Base-by-base conservation (phyloP, 1,284 basidiomycete genomes). In the Phellopilus nigrolimitatus region DNA sequence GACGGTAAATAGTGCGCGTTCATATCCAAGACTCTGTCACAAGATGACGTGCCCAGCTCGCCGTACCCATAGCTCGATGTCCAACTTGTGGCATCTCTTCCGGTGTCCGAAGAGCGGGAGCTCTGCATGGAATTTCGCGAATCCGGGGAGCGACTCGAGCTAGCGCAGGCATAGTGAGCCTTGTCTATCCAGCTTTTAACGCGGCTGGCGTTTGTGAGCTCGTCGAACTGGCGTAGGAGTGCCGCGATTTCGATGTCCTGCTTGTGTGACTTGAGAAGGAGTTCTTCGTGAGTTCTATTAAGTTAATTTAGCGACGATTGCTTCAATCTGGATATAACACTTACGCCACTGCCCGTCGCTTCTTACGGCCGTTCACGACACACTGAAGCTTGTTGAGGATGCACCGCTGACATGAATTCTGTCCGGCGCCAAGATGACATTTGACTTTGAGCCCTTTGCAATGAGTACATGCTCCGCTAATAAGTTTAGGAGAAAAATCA, bases 211-310 rank as follows among this genome's bases (percentile, higher is more conserved):
- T 64, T 60, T 47, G 62, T 71, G 44, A 73, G 59, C 53, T 73
- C 64, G 57, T 81, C 78, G 55, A 78, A 70, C 54, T 74, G 69
- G 2, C 66, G 64, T 8, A 81, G 64, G 9, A 79, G 61, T 12
- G 64, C 58, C 50, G 73, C 68, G 28, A 82, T 79, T 53, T 75
- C 66, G 17, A 67, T 57, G 57, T 80, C 76, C 61, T 78, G 75
- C 41, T 68, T 63, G 37, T 70, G 66, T 2, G 75, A 71, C 47
- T 66, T 69, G 57, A 74, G 67, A 57, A 76, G 71, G 15, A 82
- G 62, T 49, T 80, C 74, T 60, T 81, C 79, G 49, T 81, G 79
- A 7, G 78, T 79, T 7, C 79, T 81, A 49, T 31, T 31, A 12
- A 45, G 43, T 39, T 3, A 5, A 3, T 7, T 15, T 7, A 17